Conservation (phyloP, 2,329 filamentous ascomycete genomes). For the Blumeria graminis region DNA sequence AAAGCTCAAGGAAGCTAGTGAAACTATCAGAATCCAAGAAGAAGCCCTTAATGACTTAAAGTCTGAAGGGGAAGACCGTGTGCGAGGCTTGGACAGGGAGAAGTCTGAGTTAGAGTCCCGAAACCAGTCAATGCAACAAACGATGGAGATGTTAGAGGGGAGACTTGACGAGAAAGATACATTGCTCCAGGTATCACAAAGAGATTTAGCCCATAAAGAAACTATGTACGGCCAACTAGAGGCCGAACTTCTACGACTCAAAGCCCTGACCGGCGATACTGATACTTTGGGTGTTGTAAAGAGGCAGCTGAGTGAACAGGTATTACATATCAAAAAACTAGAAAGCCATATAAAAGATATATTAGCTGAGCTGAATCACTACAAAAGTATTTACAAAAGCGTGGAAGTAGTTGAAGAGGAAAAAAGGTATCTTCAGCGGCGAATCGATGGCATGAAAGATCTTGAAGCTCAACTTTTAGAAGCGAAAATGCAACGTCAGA, state of each 20-base stretch:
- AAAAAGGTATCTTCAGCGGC: slow-evolving; percentile 60
- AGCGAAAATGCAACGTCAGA: slow-evolving; percentile 56
- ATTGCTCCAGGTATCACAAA: slow-evolving; percentile 14
- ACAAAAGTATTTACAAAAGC: slow-evolving; percentile 62
- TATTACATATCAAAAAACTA: slow-evolving; percentile 67
- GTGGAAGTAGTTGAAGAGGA: slow-evolving; percentile 89
- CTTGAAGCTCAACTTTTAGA: slow-evolving; percentile 58
- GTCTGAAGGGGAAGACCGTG: slow-evolving; percentile 40
- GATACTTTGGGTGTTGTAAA: slow-evolving; percentile 73
- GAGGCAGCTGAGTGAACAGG: slow-evolving; percentile 71
- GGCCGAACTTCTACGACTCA: slow-evolving; percentile 59
- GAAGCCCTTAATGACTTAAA: slow-evolving; percentile 60
- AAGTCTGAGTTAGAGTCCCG: slow-evolving; percentile 36
- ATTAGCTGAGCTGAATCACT: slow-evolving; percentile 50
- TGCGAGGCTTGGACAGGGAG: slow-evolving; percentile 36
- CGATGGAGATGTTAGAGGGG: slow-evolving; percentile 23
- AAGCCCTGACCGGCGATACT: slow-evolving; percentile 65
- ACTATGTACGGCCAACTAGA: slow-evolving; percentile 50
- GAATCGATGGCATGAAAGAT: slow-evolving; percentile 47
- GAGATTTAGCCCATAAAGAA: slow-evolving; percentile 37
- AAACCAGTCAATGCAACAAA: slow-evolving; percentile 30
- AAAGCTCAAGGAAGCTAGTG: slow-evolving; percentile 43
- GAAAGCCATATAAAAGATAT: slow-evolving; percentile 66
- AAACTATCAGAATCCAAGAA: slow-evolving; percentile 46
- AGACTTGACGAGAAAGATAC: slow-evolving; percentile 18